Evolutionary conservation across 306 rosid genomes (phyloP), one percentile per base, ranked within the genome.

Genomic region (Cicer cuneatum): DNA sequence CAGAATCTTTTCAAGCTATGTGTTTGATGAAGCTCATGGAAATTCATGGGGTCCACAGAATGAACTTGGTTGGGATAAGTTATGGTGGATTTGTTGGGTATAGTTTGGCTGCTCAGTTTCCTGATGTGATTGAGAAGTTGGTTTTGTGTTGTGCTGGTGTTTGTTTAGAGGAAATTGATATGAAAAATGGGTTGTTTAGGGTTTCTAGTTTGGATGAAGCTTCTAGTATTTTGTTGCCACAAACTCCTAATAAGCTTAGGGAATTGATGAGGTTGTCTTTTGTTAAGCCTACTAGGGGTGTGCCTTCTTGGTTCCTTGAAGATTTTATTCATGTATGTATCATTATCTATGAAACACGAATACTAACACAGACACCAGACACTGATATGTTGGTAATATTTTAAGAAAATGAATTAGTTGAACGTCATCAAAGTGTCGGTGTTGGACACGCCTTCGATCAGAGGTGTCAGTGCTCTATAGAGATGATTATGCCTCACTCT

Each of bases 81-180:
- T 92, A 92, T 9, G 97, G 97, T 1, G 97, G 97, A 0, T 89
- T 92, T 18, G 96, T 92, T 4, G 86, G 86, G 10, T 92, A 89
- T 45, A 82, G 82, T 53, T 6, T 92, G 79, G 97, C 93, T 0
- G 81, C 74, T 47, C 89, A 80, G 75, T 89, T 84, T 33, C 97
- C 96, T 0, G 79, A 86, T 60, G 75, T 68, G 15, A 81, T 92
- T 61, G 96, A 89, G 63, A 85, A 47, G 61, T 21, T 89, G 24
- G 93, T 78, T 37, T 62, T 92, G 18, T 89, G 96, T 51, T 87
- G 96, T 10, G 38, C 93, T 0, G 97, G 97, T 15, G 89, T 92
- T 59, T 87, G 93, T 41, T 85, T 86, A 76, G 96, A 89, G 63
- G 96, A 85, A 72, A 68, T 64, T 78, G 97, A 92, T 47, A 68